A percentile compares a stretch with the other conserved stretches of the same genome.
phyloP scores from a whole-genome alignment of 148 eudicot species.

The Dysphania ambrosioides region DNA sequence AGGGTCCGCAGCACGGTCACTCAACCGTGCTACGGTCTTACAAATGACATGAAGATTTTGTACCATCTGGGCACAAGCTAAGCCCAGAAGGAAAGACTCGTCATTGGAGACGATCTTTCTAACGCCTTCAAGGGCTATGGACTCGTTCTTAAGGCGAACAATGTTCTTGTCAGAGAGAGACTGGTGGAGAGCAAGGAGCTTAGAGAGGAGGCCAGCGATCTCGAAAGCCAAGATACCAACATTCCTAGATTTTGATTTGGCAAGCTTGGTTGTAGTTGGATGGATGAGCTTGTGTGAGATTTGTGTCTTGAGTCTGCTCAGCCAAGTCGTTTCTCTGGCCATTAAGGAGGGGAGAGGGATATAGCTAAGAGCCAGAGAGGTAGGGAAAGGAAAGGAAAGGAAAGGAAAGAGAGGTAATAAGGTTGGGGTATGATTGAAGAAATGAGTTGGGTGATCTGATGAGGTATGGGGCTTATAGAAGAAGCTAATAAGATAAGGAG shows the following conservation, averaged over 20 bases:
- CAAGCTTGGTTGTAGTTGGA: constrained; percentile 21
- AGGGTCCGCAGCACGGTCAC: constrained; percentile 41
- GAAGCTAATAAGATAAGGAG: neutral
- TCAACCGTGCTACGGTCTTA: constrained; percentile 39
- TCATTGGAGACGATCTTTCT: constrained; percentile 74
- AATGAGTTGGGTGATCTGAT: constrained; percentile 14
- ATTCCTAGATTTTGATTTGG: constrained; percentile 13
- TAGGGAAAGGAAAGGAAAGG: too few relatives aligned
- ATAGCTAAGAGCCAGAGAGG: too few relatives aligned
- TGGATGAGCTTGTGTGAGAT: constrained; percentile 29
- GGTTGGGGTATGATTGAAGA: neutral
- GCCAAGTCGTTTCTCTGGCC: constrained; percentile 64
- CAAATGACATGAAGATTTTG: constrained; percentile 45
- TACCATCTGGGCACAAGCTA: constrained; percentile 71
- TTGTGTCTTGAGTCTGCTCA: constrained; percentile 52
- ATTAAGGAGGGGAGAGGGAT: constrained; percentile 21
- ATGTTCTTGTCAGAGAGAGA: constrained; percentile 64
- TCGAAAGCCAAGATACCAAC: constrained; percentile 73
- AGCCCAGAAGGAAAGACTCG: constrained; percentile 59
- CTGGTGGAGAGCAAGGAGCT: constrained; percentile 61
- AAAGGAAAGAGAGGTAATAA: neutral
- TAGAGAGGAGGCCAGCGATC: constrained; percentile 56
- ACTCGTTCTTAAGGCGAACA: constrained; percentile 45
- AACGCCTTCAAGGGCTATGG: constrained; percentile 53
- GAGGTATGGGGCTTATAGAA: constrained; percentile 14